Percentiles rank a stretch among this genome's conserved stretches.
These are phyloP conservation scores for Pyrenophora seminiperda DNA, from an alignment of 2,329 filamentous ascomycete species.

Conservation along the genomic window DNA sequence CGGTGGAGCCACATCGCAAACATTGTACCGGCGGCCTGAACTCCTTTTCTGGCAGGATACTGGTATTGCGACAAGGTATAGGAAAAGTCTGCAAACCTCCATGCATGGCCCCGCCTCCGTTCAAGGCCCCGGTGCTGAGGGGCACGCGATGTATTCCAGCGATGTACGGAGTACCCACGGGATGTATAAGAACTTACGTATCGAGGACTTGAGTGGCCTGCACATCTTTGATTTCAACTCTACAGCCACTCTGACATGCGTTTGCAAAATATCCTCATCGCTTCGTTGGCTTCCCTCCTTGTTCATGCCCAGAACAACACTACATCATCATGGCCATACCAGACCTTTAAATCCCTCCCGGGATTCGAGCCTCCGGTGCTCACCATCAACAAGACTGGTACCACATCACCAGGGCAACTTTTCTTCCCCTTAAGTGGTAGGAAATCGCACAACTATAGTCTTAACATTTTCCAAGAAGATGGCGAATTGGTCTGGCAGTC, in stretches of 20 bases:
- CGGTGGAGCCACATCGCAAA: background rate
- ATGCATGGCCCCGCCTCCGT: background rate
- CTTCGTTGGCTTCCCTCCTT: background rate
- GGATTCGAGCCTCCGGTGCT: conserved; percentile 12
- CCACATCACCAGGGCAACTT: conserved; percentile 4
- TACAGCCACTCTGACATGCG: background rate
- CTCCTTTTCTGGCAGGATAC: background rate
- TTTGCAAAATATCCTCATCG: background rate
- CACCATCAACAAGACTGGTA: conserved; percentile 3
- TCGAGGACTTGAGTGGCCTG: background rate
- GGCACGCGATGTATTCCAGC: background rate
- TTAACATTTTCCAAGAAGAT: conserved; percentile 10
- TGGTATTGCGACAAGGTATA: conserved; percentile 3
- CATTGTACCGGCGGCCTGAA: background rate
- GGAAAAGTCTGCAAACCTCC: background rate
- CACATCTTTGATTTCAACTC: background rate
- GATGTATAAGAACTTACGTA: background rate
- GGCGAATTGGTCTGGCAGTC: conserved; percentile 3
- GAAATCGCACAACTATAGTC: conserved; percentile 12
- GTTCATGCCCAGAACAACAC: background rate
- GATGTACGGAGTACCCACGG: no score
- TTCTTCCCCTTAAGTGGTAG: conserved; percentile 11
- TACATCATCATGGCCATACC: conserved; percentile 10
- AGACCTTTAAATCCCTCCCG: conserved; percentile 13
- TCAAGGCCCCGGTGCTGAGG: background rate